phyloP scores from a whole-genome alignment of 2,329 filamentous ascomycete species.

The Phoma sp. region DNA sequence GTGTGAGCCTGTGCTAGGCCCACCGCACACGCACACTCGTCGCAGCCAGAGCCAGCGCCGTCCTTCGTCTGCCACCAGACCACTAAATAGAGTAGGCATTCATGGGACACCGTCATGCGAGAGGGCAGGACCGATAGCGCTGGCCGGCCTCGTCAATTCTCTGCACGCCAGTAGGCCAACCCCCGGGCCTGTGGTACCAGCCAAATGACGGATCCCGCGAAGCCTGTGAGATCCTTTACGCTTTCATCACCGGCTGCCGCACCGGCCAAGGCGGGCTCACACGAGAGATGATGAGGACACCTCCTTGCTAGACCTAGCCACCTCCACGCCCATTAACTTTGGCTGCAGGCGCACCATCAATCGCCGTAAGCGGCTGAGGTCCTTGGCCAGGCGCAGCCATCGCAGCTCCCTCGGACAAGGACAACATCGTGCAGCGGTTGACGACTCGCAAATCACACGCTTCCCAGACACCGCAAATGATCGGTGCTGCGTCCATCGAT shows the following conservation, averaged over 20 bases:
- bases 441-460: constrained; percentile 7
- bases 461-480: constrained; percentile 19
- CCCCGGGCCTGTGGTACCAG: constrained; percentile 15
- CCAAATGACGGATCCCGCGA: background rate
- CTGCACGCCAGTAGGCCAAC: constrained; percentile 20
- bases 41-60: background rate
- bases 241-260: constrained; percentile 30
- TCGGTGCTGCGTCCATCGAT: constrained; percentile 26
- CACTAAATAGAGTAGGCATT: background rate
- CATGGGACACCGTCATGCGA: constrained; percentile 20
- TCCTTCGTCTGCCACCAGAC: constrained; percentile 11
- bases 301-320: constrained; percentile 12
- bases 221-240: constrained; percentile 23
- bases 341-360: constrained; percentile 1
- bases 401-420: constrained; percentile 7
- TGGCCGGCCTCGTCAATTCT: constrained; percentile 28
- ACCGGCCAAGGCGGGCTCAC: constrained; percentile 33
- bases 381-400: constrained; percentile 22
- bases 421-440: constrained; percentile 26
- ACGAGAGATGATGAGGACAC: constrained; percentile 25
- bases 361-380: constrained; percentile 30
- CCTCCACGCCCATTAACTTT: constrained; percentile 13
- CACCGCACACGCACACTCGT: constrained; percentile 16
- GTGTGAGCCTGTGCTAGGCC: constrained; percentile 3
- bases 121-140: constrained; percentile 28